phyloP scores from a whole-genome alignment of 2,329 filamentous ascomycete species.

The Emergomyces orientalis region DNA sequence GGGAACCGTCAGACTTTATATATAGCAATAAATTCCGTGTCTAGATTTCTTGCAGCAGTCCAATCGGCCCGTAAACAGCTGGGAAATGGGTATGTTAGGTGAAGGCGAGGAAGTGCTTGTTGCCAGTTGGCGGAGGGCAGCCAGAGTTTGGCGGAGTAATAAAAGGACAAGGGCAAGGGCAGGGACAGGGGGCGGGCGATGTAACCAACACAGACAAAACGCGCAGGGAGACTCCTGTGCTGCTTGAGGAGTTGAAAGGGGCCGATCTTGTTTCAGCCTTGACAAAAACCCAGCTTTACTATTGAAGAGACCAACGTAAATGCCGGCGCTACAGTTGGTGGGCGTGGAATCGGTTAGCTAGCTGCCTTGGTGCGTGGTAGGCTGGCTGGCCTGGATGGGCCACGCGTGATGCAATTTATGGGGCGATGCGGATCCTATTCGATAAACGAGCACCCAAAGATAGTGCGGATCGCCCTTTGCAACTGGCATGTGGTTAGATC shows the following conservation, averaged over 20 bases:
- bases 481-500: neutral
- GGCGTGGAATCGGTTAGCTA: neutral
- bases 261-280: conserved; percentile 10
- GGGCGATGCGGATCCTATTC: neutral
- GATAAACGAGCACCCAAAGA: neutral
- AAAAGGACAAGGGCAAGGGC: neutral
- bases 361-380: neutral
- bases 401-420: neutral
- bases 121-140: neutral
- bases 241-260: neutral
- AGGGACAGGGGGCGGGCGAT: neutral
- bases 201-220: neutral
- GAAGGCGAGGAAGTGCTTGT: neutral
- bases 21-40: neutral
- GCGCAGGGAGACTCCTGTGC: neutral
- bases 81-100: neutral
- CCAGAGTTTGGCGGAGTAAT: neutral
- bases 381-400: neutral
- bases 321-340: neutral
- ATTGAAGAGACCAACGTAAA: neutral
- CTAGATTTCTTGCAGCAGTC: neutral
- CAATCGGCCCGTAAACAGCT: neutral
- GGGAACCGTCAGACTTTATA: conserved; percentile 4
- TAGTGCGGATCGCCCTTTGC: neutral
- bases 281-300: neutral